Evolutionary conservation across 2,329 filamentous ascomycete genomes (phyloP), one percentile per base, ranked within the genome.

Genomic region (Pseudopyricularia cyperi): DNA sequence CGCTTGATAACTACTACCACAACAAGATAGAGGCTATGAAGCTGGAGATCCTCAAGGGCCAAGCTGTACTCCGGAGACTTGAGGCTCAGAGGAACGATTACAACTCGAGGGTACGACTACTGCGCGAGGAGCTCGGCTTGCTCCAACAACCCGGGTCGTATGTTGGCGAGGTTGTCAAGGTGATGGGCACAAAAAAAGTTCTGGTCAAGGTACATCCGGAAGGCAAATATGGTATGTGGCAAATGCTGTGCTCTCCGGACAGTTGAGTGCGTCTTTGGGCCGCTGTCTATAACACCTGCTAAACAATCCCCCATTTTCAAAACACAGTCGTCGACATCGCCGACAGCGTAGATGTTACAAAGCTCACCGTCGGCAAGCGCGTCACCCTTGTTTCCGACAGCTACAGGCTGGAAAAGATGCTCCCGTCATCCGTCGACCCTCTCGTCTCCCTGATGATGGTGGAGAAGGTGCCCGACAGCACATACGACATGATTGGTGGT

Each of bases 21-120:
- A 97, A 97, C 79, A 98, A 98, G 79, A 97, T 97, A 73, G 93
- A 98, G 87, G 84, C 87, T 69, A 95, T 97, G 87, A 97, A 97
- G 85, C 89, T 98, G 69, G 91, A 98, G 81, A 98, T 98, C 68
- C 91, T 98, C 68, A 91, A 97, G 73, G 91, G 93, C 53, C 93
- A 98, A 74, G 91, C 93, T 53, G 89, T 95, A 54, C 77, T 98
- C 57, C 86, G 93, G 61, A 83, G 93, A 66, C 80, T 98, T 62
- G 93, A 98, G 76, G 93, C 93, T 61, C 94, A 98, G 71, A 84
- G 93, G 60, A 98, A 98, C 66, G 93, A 98, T 72, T 97, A 97
- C 79, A 98, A 98, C 76, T 97, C 93, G 55, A 83, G 93, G 66
- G 93, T 98, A 63, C 87, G 93, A 56, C 76, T 98, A 70, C 73